Conservation (phyloP, 495 filamentous ascomycete species). For the Cenococcum geophilum region DNA sequence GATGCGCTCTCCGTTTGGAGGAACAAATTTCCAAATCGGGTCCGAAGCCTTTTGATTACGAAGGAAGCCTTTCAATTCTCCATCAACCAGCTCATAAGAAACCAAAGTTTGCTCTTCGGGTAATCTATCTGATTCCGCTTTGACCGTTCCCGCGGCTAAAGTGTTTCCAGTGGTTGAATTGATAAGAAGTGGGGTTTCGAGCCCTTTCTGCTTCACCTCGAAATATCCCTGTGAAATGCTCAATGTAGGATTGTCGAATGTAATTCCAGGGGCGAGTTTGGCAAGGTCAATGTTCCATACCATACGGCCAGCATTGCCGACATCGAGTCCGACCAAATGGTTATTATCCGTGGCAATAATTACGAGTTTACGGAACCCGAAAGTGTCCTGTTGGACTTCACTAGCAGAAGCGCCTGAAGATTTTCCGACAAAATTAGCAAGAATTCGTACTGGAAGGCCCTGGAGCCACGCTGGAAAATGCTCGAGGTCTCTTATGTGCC, state of each 20-base stretch:
- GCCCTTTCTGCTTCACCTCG: constrained; percentile 45
- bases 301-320: constrained; percentile 66
- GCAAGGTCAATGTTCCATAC: constrained; percentile 64
- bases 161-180: constrained; percentile 28
- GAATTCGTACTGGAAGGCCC: constrained; percentile 43
- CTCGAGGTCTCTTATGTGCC: constrained; percentile 73
- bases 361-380: constrained; percentile 79
- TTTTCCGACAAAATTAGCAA: constrained; percentile 61
- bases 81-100: constrained; percentile 31
- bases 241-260: constrained; percentile 46
- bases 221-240: constrained; percentile 44
- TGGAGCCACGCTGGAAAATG: constrained; percentile 67
- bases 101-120: constrained; percentile 14
- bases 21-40: constrained; percentile 64
- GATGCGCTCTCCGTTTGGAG: constrained; percentile 60
- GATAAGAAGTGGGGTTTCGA: constrained; percentile 15
- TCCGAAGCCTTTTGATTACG: constrained; percentile 9
- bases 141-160: constrained; percentile 10
- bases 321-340: constrained; percentile 70
- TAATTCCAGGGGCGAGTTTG: constrained; percentile 46
- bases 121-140: not conserved
- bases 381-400: constrained; percentile 63
- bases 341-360: constrained; percentile 77
- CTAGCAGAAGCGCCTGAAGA: constrained; percentile 41
- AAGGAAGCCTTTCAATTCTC: constrained; percentile 29